A percentile compares a stretch with the other conserved stretches of the same genome.
phyloP scores from a whole-genome alignment of 2,329 filamentous ascomycete species.

The Berkeleyomyces basicola region DNA sequence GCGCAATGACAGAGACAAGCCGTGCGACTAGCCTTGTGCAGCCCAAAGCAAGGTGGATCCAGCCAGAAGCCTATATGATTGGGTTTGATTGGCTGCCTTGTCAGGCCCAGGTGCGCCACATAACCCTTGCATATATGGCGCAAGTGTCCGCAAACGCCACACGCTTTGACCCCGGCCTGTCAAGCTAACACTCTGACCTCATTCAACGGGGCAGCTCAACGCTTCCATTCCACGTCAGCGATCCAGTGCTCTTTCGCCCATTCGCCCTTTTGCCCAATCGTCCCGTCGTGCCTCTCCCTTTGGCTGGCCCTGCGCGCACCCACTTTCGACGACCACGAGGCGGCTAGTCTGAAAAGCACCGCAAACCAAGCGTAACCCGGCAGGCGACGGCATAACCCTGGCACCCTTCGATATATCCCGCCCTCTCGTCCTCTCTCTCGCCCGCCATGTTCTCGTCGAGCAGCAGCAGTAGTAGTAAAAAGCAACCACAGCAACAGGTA shows the following conservation, averaged over 20 bases:
- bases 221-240: too few relatives aligned
- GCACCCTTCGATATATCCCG: not conserved
- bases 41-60: not conserved
- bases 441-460: constrained; percentile 47
- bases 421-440: not conserved
- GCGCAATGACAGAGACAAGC: not conserved
- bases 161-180: constrained; percentile 1
- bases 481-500: constrained; percentile 51
- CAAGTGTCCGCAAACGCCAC: not conserved
- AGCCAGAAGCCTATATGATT: not conserved
- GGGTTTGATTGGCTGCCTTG: not conserved
- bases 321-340: not conserved
- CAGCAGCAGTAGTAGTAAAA: constrained; percentile 45
- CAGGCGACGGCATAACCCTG: not conserved
- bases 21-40: not conserved
- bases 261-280: not conserved
- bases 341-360: not conserved
- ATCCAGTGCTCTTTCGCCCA: not conserved
- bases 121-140: too few relatives aligned
- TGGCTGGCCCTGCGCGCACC: not conserved
- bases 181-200: constrained; percentile 1
- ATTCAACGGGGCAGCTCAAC: not conserved
- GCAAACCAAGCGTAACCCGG: not conserved
- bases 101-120: not conserved
- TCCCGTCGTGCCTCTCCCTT: not conserved